Evolutionary conservation across 2,329 filamentous ascomycete genomes (phyloP), one percentile per base, ranked within the genome.

Genomic region (Sphaerulina musiva): DNA sequence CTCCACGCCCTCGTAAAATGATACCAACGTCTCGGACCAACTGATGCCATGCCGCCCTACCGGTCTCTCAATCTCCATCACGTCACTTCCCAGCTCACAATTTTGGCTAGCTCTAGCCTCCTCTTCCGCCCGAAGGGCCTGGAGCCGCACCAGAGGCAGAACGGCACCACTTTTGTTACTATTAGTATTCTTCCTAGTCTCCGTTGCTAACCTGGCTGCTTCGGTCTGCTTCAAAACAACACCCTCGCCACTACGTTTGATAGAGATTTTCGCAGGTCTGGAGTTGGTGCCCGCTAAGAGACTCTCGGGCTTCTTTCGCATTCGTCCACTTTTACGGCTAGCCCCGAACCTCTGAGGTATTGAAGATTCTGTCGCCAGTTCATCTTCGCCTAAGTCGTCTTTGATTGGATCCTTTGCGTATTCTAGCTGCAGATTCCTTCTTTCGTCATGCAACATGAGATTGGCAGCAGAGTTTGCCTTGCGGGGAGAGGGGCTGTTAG

Each of bases 161-260:
- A 77, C 62, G 12, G 72, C 69, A 23, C 71, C 72, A 44, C 72
- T 72, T 55, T 78, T 79, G 64, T 79, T 79, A 63, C 74, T 75
- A 40, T 73, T 69, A 7, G 77, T 79, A 59, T 79, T 79, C 47
- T 65, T 67, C 34, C 72, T 69, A 1, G 76, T 79, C 12, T 72
- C 51, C 9, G 71, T 62, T 9, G 74, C 70, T 7, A 78, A 63
- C 53, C 76, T 72, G 55, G 78, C 76, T 12, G 76, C 74, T 54
- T 78, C 75, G 5, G 72, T 72, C 58, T 72, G 73, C 64, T 75
- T 76, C 32, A 78, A 67, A 14, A 78, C 70, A 6, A 78, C 69
- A 7, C 59, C 59, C 4, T 71, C 71, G 8, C 66, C 66, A 11
- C 68, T 66, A 9, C 74, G 71, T 20, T 75, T 72, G 23, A 77